Base-by-base conservation (phyloP, 148 eudicot species). In the Fagopyrum homotropicum region DNA sequence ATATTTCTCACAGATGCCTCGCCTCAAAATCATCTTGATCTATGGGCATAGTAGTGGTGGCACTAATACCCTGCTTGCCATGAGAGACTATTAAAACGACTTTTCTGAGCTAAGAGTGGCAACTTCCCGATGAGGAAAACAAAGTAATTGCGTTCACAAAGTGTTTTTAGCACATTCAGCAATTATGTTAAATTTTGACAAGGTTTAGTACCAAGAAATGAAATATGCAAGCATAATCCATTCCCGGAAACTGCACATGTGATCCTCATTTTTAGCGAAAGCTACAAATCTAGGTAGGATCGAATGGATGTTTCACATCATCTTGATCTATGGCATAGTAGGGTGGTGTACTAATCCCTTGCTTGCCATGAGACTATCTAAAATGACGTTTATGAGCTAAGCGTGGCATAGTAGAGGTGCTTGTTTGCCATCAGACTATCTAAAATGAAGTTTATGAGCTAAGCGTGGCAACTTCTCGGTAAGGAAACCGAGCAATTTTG, bases 121-220 rank as follows among this genome's bases (percentile, higher is more conserved):
- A 59, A 26, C 35, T 59, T 59, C 64, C 8, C 8, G 26, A 7
- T 2, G 4, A 35, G 10, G 35, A 59, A 61, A 30, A 61, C 30
- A 5, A 35, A 60, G 40, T 26, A 60, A 10, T 0, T 10, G 30
- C 7, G 6, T 60, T 60, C 22, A 7, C 43, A 26, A 26, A 26
- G 26, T 60, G 4, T 5, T 26, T 60, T 17, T 15, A 60, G 15
- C 11, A 7, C 30, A 54, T 73, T 76, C 29, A 64, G 16, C 29
- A 77, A 63, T 50, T 40, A 69, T 74, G 12, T 55, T 26, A 63
- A 76, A 35, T 22, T 30, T 35, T 59, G 30, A 7, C 47, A 47
- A 9, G 51, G 46, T 43, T 69, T 2, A 51, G 17, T 0, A 10
- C 35, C 30, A 19, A 19, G 63, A 57, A 56, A 57, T 57, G 63